phyloP scores from a whole-genome alignment of 495 filamentous ascomycete species.

The Pseudoneurospora amorphoporcata region DNA sequence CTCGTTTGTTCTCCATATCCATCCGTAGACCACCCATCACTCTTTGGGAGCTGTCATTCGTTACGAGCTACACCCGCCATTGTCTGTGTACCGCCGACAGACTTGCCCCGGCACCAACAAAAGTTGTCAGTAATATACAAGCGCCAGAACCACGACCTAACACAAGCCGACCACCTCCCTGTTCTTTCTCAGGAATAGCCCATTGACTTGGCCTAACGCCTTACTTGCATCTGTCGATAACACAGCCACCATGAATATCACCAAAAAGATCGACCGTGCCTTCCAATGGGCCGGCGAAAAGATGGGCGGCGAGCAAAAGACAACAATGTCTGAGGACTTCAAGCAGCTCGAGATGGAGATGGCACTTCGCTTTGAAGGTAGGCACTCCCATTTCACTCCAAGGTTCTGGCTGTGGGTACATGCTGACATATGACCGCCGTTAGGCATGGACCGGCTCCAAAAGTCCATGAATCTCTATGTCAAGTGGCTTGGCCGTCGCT shows the following conservation, averaged over 20 bases:
- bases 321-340: conserved; percentile 83
- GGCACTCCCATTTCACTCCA: conserved; percentile 5
- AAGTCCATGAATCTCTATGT: conserved; percentile 81
- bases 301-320: conserved; percentile 91
- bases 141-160: background rate
- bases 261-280: conserved; percentile 91
- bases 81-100: background rate
- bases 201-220: background rate
- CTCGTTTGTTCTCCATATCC: background rate
- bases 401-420: background rate
- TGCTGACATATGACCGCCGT: background rate
- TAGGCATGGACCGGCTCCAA: conserved; percentile 88
- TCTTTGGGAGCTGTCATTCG: background rate
- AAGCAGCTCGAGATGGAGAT: conserved; percentile 89
- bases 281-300: conserved; percentile 98
- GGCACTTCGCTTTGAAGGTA: conserved; percentile 84
- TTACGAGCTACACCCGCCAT: background rate
- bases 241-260: conserved; percentile 64
- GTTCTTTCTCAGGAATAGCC: background rate
- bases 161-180: background rate
- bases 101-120: background rate
- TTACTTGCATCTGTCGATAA: background rate
- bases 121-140: background rate
- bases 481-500: conserved; percentile 82
- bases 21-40: background rate